Percentiles rank a stretch among this genome's conserved stretches.
Evolutionary conservation across 2,329 filamentous ascomycete species (phyloP).

Genomic region (Pseudogymnoascus sp.): DNA sequence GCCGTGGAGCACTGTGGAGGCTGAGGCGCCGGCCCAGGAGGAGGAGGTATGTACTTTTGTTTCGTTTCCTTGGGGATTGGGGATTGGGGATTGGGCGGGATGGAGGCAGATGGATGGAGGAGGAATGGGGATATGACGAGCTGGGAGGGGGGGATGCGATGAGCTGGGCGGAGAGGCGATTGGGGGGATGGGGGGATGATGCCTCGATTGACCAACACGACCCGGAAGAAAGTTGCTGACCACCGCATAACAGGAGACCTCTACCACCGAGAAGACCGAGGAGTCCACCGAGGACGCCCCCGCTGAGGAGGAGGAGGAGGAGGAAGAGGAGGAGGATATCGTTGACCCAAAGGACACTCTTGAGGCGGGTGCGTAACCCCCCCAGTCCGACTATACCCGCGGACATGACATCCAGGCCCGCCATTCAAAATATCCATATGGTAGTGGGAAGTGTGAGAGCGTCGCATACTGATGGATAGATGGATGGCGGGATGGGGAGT

Average conservation of each 20-base stretch:
- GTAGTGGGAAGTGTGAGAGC: too few relatives aligned
- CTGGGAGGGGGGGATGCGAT: neutral
- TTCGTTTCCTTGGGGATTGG: neutral
- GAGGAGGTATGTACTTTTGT: conserved; percentile 33
- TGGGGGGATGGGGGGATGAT: neutral
- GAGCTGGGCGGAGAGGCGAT: neutral
- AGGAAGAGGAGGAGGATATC: conserved; percentile 67
- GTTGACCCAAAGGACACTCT: conserved; percentile 82
- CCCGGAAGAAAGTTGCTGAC: neutral
- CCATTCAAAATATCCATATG: too few relatives aligned
- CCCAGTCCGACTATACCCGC: neutral
- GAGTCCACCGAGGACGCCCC: conserved; percentile 39
- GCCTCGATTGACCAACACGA: neutral
- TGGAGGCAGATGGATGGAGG: conserved; percentile 11
- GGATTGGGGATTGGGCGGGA: neutral
- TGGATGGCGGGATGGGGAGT: too few relatives aligned
- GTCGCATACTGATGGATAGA: too few relatives aligned
- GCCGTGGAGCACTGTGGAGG: conserved; percentile 60
- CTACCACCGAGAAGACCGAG: conserved; percentile 37
- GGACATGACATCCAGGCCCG: neutral
- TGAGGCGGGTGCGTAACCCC: conserved; percentile 73
- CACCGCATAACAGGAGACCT: conserved; percentile 15
- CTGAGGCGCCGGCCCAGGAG: conserved; percentile 49
- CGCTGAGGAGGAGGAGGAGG: conserved; percentile 50
- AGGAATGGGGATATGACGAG: neutral